Evolutionary conservation across 2,329 filamentous ascomycete species (phyloP), one percentile per base, ranked within the genome.

Genomic region (Dactylellina sp.): DNA sequence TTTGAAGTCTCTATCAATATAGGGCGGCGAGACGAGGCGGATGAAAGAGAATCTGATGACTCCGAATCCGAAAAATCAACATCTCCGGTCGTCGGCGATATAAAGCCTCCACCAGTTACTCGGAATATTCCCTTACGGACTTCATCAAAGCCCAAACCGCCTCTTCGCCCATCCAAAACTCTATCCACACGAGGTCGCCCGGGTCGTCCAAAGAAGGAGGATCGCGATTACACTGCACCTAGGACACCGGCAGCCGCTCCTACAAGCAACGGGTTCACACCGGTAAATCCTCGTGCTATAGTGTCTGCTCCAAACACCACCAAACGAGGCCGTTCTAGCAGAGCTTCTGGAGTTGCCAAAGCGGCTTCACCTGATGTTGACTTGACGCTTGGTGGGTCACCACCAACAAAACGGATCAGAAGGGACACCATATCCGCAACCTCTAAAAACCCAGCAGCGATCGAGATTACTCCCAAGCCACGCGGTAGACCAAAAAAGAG

Each of bases 101-200:
- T 61, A 28, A 59, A 56, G 5, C 35, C 14, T 11, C 28, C 49
- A 16, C 56, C 64, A 37, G 14, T 40, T 40, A 12, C 60, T 18
- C 60, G 42, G 35, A 59, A 32, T 22, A 16, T 35, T 24, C n/a
- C 18, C 7, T 40, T 39, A 18, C 50, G 50, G 24, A 37, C 42
- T 11, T 16, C 37, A 25, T 4, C 60, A n/a, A 49, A 47, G n/a
- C 32, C 16, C 16, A 72, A 72, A 16, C 52, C 60, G 18, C 39
- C 44, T 9, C 40, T 64, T 7, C 60, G 55, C 3, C 68, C 68
- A 18, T 72, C 68, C 11, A 65, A 39, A 18, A 60, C 52, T 12
- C 18, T 72, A 12, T 55, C 60, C 9, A 72, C 65, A 35, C 35
- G 53, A 20, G 68, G 68, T 20, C 68, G 68, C 20, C 57, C 66